phyloP scores from a whole-genome alignment of 106 monocot genomes.

The Dioscorea dumetorum region DNA sequence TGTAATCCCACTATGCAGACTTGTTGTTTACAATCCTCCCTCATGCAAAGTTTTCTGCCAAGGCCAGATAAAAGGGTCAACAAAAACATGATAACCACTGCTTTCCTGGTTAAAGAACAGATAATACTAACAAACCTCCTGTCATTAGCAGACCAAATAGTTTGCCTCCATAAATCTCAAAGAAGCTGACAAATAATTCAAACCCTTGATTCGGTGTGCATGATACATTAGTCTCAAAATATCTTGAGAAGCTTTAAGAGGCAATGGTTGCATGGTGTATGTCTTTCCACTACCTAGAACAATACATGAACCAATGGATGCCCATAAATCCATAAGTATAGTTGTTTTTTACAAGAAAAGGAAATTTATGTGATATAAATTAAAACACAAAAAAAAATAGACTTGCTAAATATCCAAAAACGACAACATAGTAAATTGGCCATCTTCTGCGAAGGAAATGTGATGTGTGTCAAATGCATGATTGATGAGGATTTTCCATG shows the following conservation, averaged over 20 bases:
- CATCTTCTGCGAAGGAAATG: too few species aligned
- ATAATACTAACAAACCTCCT: constrained; percentile 46
- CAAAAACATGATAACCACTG: not conserved
- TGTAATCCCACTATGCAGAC: constrained; percentile 96
- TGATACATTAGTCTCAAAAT: constrained; percentile 83
- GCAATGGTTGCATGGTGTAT: constrained; percentile 94
- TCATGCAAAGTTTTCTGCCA: constrained; percentile 93
- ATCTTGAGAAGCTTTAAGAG: constrained; percentile 89
- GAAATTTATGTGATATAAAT: too few species aligned
- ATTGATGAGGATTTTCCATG: too few species aligned
- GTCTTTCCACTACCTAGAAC: constrained; percentile 95
- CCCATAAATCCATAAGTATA: too few species aligned
- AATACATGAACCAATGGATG: not conserved
- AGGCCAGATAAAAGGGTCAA: not conserved
- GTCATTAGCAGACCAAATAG: constrained; percentile 88
- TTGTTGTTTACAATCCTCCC: constrained; percentile 98
- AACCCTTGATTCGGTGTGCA: constrained; percentile 77
- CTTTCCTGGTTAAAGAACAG: not conserved
- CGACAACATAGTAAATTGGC: too few species aligned
- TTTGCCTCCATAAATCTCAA: constrained; percentile 99
- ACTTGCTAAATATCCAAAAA: too few species aligned
- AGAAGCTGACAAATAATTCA: constrained; percentile 90
- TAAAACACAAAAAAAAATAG: too few species aligned
- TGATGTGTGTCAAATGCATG: too few species aligned
- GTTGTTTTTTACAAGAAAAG: too few species aligned